Conservation (phyloP, 441 rosid species). For the Adansonia madagascariensis region DNA sequence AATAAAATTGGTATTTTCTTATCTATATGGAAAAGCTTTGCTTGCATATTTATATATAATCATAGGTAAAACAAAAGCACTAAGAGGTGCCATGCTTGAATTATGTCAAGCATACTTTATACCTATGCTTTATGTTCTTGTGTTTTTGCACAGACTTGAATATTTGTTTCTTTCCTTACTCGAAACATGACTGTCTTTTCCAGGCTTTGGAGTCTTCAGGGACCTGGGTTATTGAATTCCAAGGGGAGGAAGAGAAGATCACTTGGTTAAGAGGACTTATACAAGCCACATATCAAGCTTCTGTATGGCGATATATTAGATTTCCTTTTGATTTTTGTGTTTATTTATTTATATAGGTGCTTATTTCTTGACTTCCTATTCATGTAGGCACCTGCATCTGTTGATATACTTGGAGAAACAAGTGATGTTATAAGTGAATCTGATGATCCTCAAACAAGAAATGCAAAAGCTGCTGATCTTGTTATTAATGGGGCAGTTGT, state of each 20-base stretch:
- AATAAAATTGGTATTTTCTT: not conserved
- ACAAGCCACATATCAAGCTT: slow-evolving; percentile 94
- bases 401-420: slow-evolving; percentile 67
- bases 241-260: slow-evolving; percentile 68
- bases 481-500: slow-evolving; percentile 83
- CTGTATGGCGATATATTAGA: slow-evolving; percentile 54
- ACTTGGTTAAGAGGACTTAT: slow-evolving; percentile 88
- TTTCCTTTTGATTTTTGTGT: slow-evolving; percentile 19
- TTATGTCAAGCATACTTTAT: not conserved
- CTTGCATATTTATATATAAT: not conserved
- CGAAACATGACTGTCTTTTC: slow-evolving; percentile 25
- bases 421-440: slow-evolving; percentile 43
- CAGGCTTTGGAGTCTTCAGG: slow-evolving; percentile 95
- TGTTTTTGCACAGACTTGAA: slow-evolving; percentile 23
- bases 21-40: not conserved
- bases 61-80: slow-evolving; percentile 6
- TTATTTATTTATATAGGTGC: slow-evolving; percentile 24
- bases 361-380: slow-evolving; percentile 31
- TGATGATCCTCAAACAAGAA: slow-evolving; percentile 50
- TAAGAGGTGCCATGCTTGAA: not conserved
- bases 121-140: not conserved
- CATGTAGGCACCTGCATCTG: slow-evolving; percentile 70
- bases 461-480: slow-evolving; percentile 74
- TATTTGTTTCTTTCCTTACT: slow-evolving; percentile 12
- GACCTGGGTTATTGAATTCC: slow-evolving; percentile 93